Evolutionary conservation across 192 early-diverging fungal genomes (phyloP).

Genomic region (Coemansia sp.): DNA sequence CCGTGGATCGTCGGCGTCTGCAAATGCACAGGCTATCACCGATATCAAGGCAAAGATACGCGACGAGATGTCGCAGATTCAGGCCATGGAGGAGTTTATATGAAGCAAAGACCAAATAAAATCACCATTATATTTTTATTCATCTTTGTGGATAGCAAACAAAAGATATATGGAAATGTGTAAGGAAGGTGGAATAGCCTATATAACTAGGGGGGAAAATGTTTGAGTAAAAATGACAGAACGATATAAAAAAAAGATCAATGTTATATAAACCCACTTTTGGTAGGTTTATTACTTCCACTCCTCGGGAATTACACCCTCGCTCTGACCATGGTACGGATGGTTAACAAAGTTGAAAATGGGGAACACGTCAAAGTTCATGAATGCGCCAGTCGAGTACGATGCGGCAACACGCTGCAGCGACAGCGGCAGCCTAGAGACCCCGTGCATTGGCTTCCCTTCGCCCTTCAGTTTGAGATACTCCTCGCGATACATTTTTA

Average conservation of each 20-base stretch:
- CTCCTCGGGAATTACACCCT: conserved; percentile 48
- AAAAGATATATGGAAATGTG: background rate
- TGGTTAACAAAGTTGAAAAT: conserved; percentile 82
- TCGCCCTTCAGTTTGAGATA: conserved; percentile 61
- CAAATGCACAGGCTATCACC: conserved; percentile 35
- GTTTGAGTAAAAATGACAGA: conserved; percentile 4
- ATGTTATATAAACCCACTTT: background rate
- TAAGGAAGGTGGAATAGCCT: background rate
- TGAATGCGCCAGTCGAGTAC: conserved; percentile 66
- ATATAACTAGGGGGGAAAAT: background rate
- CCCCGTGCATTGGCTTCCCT: conserved; percentile 71
- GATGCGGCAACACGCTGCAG: conserved; percentile 62
- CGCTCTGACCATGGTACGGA: conserved; percentile 65
- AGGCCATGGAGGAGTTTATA: conserved; percentile 53
- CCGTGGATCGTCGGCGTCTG: conserved; percentile 4
- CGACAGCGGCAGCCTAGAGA: conserved; percentile 57
- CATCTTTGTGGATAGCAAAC: background rate
- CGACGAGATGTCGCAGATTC: conserved; percentile 47
- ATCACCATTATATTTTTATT: background rate
- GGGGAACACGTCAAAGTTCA: conserved; percentile 68
- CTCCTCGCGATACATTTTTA: conserved; percentile 65
- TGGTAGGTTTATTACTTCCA: conserved; percentile 23
- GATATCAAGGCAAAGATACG: conserved; percentile 51
- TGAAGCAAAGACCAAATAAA: background rate
- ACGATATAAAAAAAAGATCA: conserved; percentile 7